phyloP scores from a whole-genome alignment of 345 rosid genomes.

The Pistacia vera region DNA sequence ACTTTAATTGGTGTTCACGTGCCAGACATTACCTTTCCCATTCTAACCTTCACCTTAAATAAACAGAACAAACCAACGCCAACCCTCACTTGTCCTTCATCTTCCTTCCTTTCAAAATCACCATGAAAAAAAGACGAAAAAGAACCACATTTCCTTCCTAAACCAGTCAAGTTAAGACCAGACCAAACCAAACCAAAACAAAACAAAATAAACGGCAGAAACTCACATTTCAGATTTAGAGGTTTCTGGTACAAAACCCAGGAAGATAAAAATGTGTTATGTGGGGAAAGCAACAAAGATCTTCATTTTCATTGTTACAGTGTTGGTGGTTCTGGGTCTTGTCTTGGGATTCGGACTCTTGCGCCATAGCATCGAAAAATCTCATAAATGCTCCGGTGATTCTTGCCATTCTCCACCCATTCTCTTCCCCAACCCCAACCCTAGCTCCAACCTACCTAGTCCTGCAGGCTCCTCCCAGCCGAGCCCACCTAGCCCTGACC shows the following conservation, averaged over 20 bases:
- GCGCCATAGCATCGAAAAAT: constrained; percentile 43
- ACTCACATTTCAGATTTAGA: constrained; percentile 18
- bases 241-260: background rate
- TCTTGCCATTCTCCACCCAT: constrained; percentile 48
- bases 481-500: constrained; percentile 32
- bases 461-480: constrained; percentile 24
- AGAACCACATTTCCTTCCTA: constrained; percentile 5
- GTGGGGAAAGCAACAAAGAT: constrained; percentile 99
- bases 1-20: constrained; percentile 18
- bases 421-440: constrained; percentile 42
- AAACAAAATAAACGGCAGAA: background rate
- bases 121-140: constrained; percentile 36
- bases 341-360: constrained; percentile 67
- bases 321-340: constrained; percentile 63
- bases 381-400: constrained; percentile 63
- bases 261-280: constrained; percentile 58
- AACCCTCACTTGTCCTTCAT: background rate
- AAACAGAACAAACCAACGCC: background rate
- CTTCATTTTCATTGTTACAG: constrained; percentile 90
- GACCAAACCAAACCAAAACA: background rate
- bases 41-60: background rate
- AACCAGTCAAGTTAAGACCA: background rate
- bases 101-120: background rate
- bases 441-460: constrained; percentile 24
- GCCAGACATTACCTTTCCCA: background rate